Percentiles rank a stretch among this genome's conserved stretches.
These are phyloP conservation scores for Areca catechu DNA, from an alignment of 176 grass and related monocot species.

Conservation along the genomic window DNA sequence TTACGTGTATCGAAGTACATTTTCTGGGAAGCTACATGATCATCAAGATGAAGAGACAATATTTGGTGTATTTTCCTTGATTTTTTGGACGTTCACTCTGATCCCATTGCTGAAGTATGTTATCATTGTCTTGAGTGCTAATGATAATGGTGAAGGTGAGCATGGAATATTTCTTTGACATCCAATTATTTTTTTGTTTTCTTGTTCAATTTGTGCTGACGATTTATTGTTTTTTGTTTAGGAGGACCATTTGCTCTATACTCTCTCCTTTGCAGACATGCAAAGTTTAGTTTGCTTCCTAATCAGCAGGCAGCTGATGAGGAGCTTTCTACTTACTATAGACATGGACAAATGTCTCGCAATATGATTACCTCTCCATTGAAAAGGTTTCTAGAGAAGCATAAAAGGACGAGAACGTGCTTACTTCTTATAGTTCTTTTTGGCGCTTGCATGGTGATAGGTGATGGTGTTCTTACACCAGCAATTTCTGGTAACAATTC, in stretches of 20 bases:
- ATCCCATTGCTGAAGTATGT: constrained; percentile 52
- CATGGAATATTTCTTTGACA: background rate
- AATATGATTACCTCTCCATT: constrained; percentile 49
- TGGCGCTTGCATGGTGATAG: constrained; percentile 90
- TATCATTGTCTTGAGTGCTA: constrained; percentile 44
- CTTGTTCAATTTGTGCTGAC: background rate
- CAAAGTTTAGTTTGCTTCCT: constrained; percentile 81
- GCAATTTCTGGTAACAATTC: constrained; percentile 74
- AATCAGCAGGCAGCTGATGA: constrained; percentile 98
- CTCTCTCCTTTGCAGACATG: constrained; percentile 92
- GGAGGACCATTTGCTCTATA: constrained; percentile 96
- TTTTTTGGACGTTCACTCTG: constrained; percentile 61
- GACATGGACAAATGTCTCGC: constrained; percentile 25
- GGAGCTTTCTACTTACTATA: constrained; percentile 84
- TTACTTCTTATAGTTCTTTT: constrained; percentile 82
- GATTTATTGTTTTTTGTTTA: constrained; percentile 27
- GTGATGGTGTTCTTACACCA: constrained; percentile 90
- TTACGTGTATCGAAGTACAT: constrained; percentile 43
- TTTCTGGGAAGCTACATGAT: constrained; percentile 26
- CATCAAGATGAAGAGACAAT: constrained; percentile 38
- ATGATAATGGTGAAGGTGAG: constrained; percentile 62
- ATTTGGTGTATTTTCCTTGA: constrained; percentile 54
- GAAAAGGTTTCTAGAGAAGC: constrained; percentile 85
- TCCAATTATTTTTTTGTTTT: background rate
- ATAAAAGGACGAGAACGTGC: constrained; percentile 53